These are phyloP conservation scores for Carex parvula DNA, from an alignment of 176 grass and related monocot genomes.

Conservation along the genomic window DNA sequence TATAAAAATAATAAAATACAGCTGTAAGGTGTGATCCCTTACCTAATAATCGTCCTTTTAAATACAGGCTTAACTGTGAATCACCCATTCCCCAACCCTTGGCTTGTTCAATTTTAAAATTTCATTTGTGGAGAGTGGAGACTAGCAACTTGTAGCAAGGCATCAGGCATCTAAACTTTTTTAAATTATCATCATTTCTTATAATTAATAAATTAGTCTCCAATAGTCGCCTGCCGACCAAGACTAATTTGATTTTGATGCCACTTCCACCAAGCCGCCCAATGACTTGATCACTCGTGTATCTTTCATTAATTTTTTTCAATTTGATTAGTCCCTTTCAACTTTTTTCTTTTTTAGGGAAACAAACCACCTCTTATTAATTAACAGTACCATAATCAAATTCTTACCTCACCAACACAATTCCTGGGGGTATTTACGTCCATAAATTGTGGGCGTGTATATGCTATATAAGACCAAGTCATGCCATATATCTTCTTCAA, in stretches of 20 bases:
- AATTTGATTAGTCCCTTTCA: slow-evolving; percentile 17
- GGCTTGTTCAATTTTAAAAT: slow-evolving; percentile 1
- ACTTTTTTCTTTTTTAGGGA: slow-evolving; percentile 3
- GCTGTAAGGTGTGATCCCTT: background rate
- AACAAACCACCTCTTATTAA: slow-evolving; percentile 10
- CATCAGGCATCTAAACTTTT: slow-evolving; percentile 25
- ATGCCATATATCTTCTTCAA: background rate
- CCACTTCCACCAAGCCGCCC: slow-evolving; percentile 22
- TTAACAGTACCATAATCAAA: background rate
- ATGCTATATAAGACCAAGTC: background rate
- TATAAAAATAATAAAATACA: slow-evolving; percentile 13
- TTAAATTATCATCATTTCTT: slow-evolving; percentile 26
- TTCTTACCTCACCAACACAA: background rate
- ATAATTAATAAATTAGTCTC: slow-evolving; percentile 15
- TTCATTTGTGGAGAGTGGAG: background rate
- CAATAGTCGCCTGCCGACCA: slow-evolving; percentile 22
- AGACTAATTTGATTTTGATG: background rate
- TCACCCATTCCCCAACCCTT: background rate
- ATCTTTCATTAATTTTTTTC: slow-evolving; percentile 6
- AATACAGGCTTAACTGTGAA: background rate
- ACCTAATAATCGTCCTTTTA: slow-evolving; percentile 13
- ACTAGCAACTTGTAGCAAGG: background rate
- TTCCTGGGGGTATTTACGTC: slow-evolving; percentile 29
- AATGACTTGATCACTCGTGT: background rate
- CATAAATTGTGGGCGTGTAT: background rate